phyloP scores from a whole-genome alignment of 352 stramenopile species.

The Globisporangium spinosum region DNA sequence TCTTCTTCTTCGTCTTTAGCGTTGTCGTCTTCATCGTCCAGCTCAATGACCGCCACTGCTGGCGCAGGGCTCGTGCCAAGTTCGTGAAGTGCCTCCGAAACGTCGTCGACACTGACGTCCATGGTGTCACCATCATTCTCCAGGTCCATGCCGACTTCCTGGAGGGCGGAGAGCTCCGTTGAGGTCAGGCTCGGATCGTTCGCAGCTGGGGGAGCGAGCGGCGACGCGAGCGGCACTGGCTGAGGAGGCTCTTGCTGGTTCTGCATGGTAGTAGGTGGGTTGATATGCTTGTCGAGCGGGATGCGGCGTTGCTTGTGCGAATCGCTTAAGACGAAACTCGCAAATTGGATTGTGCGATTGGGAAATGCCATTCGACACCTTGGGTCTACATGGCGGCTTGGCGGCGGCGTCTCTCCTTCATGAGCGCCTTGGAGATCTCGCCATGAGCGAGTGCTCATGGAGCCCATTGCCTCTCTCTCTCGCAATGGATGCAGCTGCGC shows the following conservation, averaged over 20 bases:
- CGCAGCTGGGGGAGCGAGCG: background rate
- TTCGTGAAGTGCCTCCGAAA: background rate
- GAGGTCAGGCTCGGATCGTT: background rate
- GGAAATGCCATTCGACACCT: slow-evolving; percentile 1
- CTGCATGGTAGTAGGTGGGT: background rate
- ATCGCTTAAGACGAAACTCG: background rate
- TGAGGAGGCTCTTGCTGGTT: slow-evolving; percentile 3
- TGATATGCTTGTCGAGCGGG: background rate
- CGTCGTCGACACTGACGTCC: slow-evolving; percentile 10
- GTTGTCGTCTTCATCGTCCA: background rate
- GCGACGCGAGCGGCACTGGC: background rate
- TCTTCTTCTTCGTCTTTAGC: background rate
- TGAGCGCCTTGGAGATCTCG: background rate
- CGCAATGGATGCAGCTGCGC: background rate
- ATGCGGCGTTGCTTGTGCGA: background rate
- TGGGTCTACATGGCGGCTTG: background rate
- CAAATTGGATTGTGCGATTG: slow-evolving; percentile 10
- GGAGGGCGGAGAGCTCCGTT: background rate
- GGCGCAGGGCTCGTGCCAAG: background rate
- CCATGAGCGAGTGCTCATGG: background rate
- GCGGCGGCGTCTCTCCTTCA: background rate
- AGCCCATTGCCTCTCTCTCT: background rate
- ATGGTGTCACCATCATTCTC: background rate
- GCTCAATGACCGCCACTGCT: background rate
- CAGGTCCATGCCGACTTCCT: background rate